Conservation (phyloP, 2,329 filamentous ascomycete genomes). For the Drechslerella dactyloides region DNA sequence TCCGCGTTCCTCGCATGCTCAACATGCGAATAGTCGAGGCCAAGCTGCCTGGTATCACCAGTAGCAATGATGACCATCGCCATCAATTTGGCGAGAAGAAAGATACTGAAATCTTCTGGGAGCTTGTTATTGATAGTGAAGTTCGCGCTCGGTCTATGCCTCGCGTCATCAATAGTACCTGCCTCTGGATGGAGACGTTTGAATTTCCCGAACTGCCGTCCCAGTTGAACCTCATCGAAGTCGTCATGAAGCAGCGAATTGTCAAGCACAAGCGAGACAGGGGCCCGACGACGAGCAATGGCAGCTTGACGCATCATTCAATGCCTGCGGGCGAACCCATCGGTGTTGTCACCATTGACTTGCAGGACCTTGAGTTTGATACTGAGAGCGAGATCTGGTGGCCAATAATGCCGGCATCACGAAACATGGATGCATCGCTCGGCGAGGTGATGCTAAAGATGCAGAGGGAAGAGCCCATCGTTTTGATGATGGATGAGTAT, state of each 20-base stretch:
- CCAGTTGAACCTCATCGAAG: conserved; percentile 70
- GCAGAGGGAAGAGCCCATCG: conserved; percentile 76
- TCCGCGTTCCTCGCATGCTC: conserved; percentile 41
- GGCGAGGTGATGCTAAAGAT: conserved; percentile 71
- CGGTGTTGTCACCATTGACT: conserved; percentile 78
- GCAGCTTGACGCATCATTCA: conserved; percentile 47
- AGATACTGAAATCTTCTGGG: conserved; percentile 75
- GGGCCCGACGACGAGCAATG: conserved; percentile 52
- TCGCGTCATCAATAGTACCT: conserved; percentile 73
- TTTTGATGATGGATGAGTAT: conserved; percentile 86
- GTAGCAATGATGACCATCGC: conserved; percentile 53
- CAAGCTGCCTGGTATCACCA: conserved; percentile 59
- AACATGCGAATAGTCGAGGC: conserved; percentile 61
- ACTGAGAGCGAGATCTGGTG: conserved; percentile 70
- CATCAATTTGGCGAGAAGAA: conserved; percentile 60
- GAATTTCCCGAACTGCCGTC: conserved; percentile 77
- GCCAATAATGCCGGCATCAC: conserved; percentile 64
- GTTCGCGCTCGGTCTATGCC: conserved; percentile 76
- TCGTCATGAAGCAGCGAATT: conserved; percentile 71
- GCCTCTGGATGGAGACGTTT: conserved; percentile 83
- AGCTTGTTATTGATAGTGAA: conserved; percentile 80
- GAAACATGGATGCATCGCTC: conserved; percentile 66
- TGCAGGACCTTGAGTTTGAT: conserved; percentile 69
- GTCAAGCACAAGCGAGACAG: conserved; percentile 58
- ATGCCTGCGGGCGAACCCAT: conserved; percentile 53